Base-by-base conservation (phyloP, 495 filamentous ascomycete species). In the Cercophora sp. region DNA sequence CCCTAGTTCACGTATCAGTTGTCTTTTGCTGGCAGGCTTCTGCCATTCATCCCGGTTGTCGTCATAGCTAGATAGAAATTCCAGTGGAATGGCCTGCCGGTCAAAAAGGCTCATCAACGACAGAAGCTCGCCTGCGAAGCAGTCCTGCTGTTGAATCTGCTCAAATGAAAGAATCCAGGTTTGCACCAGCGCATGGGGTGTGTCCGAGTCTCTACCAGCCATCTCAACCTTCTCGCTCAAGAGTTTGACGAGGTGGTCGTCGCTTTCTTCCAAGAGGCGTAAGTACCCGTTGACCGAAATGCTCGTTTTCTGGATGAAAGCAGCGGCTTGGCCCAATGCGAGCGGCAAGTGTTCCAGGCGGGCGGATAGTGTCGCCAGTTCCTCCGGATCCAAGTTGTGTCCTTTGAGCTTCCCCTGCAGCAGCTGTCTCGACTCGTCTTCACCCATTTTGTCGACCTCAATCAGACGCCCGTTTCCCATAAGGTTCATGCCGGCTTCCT, bases 291-390 rank as follows among this genome's bases (percentile, higher is more conserved):
- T 26, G 8, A 70, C 49, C 0, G 54, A 48, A 4, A 75, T 62
- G 6, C 26, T 25, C 23, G 70, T 77, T 50, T 70, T 60, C 40
- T 68, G 68, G 13, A 81, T 76, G 52, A 71, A 81, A 8, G 74
- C 65, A 10, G 73, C 63, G 4, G 78, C 78, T 51, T 80, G 77
- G 27, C 55, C 63, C 23, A 79, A 64, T 5, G 78, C 77, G 5
- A 82, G 62, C 5, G 76, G 77, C 3, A 79, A 62, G 34, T 58
- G 62, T 18, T 62, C 62, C 19, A 80, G 64, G n/a, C 62, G 50
- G 39, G 66, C 39, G 1, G 77, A 60, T 18, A 80, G 65, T 9
- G 13, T 39, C 13, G 37, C 48, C 6, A 60, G 24, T 13, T 63
- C 42, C 22, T 11, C 34, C 3, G 25, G 15, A 2, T 5, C 15